Base-by-base conservation (phyloP, 345 rosid species). In the Corchorus capsularis region DNA sequence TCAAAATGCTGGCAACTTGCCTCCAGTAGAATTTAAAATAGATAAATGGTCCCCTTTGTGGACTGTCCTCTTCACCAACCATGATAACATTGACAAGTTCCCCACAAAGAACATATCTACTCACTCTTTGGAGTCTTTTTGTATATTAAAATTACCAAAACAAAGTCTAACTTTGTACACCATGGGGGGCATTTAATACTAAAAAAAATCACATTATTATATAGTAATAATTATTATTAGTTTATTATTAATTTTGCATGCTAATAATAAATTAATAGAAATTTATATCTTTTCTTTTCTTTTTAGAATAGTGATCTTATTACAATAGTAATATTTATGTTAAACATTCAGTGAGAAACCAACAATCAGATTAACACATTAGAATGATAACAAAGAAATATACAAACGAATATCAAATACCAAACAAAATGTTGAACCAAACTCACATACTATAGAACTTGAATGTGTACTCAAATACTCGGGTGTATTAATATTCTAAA, bases 21-120 rank as follows among this genome's bases (percentile, higher is more conserved):
- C 17, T 16, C 16, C 57, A 52, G 2, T 69, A 53, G 60, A 35
- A 69, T 16, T 27, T 0, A 12, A 68, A 46, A 47, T 4, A 61
- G 11, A 8, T n/a, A 6, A 55, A 17, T n/a, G 43, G 19, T 63
- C 67, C 41, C 45, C 45, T 35, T 34, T 8, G 43, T 47, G 52
- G 70, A 43, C 70, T n/a, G 53, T 65, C 52, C 43, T 27, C 10
- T 49, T 43, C 43, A 69, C 72, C 72, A 27, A 49, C 72, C 22
- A 27, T 49, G 57, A 22, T 34, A 2, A 35, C 20, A 39, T 65
- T 22, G 71, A 67, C 37, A 66, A 46, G 55, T n/a, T 20, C 35
- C 54, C 39, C 71, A 20, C 19, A 22, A 22, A 67, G 16, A 46
- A 67, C 55, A 46, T 19, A 66, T 46, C 71, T 39, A 66, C 71